A percentile compares a stretch with the other conserved stretches of the same genome.
phyloP scores from a whole-genome alignment of 1,284 basidiomycete genomes.

The Rhodotorula sp. region DNA sequence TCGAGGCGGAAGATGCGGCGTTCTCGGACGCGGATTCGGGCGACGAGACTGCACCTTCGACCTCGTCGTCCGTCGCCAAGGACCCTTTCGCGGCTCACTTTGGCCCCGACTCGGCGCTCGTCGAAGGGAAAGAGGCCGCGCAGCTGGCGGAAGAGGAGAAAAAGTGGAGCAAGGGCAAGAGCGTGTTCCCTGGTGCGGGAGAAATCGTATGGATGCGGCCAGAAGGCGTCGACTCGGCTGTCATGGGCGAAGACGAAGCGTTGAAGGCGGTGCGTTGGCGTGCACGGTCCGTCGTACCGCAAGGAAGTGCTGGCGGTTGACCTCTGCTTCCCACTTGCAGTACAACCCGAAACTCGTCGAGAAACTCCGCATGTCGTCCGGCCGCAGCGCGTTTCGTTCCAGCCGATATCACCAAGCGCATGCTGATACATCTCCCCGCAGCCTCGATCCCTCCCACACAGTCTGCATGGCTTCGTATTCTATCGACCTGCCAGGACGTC shows the following conservation, averaged over 20 bases:
- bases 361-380: constrained; percentile 32
- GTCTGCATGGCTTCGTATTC: constrained; percentile 54
- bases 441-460: background rate
- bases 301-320: rapidly evolving
- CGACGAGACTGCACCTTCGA: no score
- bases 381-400: constrained; percentile 44
- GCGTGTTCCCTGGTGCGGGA: constrained; percentile 3
- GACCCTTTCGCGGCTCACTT: constrained; percentile 17
- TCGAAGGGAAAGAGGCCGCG: background rate
- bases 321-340: constrained; percentile 2
- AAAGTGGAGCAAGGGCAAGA: constrained; percentile 24
- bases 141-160: background rate
- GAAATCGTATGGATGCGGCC: constrained; percentile 37
- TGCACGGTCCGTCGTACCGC: background rate
- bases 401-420: background rate
- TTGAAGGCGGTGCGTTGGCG: background rate
- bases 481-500: constrained; percentile 64
- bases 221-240: constrained; percentile 39
- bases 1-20: background rate
- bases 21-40: no score
- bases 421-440: background rate
- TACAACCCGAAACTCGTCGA: constrained; percentile 40
- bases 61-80: no score
- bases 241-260: background rate
- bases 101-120: background rate